Conservation (phyloP, 2,329 filamentous ascomycete species). For the Penicillium italicum region DNA sequence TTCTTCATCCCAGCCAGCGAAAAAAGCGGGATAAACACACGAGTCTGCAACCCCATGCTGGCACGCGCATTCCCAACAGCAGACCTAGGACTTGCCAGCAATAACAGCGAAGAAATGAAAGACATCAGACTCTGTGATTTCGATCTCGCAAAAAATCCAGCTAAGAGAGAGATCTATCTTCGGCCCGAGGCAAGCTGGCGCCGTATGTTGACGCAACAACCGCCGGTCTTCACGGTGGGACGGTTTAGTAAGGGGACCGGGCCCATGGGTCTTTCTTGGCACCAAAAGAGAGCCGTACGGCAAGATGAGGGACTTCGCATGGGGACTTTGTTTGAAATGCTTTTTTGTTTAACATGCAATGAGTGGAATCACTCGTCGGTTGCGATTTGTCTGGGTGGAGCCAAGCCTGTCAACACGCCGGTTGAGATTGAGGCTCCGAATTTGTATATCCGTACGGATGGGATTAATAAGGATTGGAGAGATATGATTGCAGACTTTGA, state of each 20-base stretch:
- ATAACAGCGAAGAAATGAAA: background rate
- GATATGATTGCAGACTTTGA: background rate
- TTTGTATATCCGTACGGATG: too few species aligned
- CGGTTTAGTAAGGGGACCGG: background rate
- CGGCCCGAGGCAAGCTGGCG: constrained; percentile 7
- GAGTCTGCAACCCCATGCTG: background rate
- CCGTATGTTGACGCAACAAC: constrained; percentile 3
- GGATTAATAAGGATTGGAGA: background rate
- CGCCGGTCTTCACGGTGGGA: background rate
- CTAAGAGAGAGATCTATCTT: background rate
- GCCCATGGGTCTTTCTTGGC: background rate
- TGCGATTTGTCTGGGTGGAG: background rate
- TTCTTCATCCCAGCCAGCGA: background rate
- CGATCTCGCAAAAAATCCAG: background rate
- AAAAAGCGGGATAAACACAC: background rate
- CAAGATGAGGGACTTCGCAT: background rate
- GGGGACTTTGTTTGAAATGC: background rate
- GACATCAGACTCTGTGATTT: background rate
- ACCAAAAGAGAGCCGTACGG: background rate
- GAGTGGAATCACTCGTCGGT: background rate
- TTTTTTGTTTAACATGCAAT: background rate
- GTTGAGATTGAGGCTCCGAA: background rate
- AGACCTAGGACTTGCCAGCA: background rate
- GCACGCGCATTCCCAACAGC: background rate
- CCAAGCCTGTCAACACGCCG: background rate